Evolutionary conservation across 495 filamentous ascomycete species (phyloP), one percentile per base, ranked within the genome.

Genomic region (Neurospora sublineolata): DNA sequence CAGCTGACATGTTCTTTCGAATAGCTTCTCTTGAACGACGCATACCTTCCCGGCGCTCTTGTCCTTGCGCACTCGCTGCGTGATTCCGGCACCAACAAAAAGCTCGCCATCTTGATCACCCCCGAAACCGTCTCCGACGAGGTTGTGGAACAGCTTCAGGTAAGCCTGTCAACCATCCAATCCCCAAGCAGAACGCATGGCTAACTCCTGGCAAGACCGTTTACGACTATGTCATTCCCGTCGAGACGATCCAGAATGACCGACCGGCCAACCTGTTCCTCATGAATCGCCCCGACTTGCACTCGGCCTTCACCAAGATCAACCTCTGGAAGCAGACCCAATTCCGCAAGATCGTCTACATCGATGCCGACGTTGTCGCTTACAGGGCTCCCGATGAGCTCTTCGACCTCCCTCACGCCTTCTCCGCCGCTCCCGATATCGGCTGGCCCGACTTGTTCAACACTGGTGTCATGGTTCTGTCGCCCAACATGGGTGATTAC

Each of bases 391-490:
- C 94, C 2, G 94, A 99, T 77, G 96, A 98, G 84, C 88, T 99
- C 42, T 93, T 99, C 77, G 84, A 90, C 33, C 76, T 97, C 70
- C 82, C 90, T 4, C 85, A 89, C 68, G 82, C 88, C 41, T 97
- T 99, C 77, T 93, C 94, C 4, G 95, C 95, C 3, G 93, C 91
- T 16, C 96, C 95, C 39, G 95, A 99, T 78, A 91, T 98, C 75
- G 95, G 95, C 76, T 99, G 96, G 96, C 95, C 95, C 38, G 95
- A 99, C 83, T 87, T 93, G 73, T 99, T 99, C 87, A 99, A 99
- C 83, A 94, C 92, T 64, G 95, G 95, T 72, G 86, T 99, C 68
- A 95, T 99, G 92, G 92, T 91, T 58, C 80, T 98, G 60, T 90
- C 87, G 36, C 95, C 95, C 20, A 92, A 97, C 79, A 82, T 93